These are phyloP conservation scores for Gynandropsis gynandra DNA, from an alignment of 345 rosid species.

Conservation along the genomic window DNA sequence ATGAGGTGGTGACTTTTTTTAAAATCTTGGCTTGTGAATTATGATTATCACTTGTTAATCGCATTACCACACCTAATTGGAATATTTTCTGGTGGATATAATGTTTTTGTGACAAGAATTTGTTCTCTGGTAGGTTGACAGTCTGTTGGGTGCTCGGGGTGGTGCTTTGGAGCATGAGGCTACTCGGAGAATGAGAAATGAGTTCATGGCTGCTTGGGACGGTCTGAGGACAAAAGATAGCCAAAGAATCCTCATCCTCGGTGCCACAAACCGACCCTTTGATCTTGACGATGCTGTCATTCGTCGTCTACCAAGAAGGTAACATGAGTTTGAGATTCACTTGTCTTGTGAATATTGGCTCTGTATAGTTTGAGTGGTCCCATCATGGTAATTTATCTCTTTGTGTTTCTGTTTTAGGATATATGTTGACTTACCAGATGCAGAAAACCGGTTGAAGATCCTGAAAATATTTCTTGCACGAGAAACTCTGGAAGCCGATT, in stretches of 20 bases:
- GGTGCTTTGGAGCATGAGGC: conserved; percentile 94
- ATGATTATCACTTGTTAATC: not conserved
- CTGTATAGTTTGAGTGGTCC: too few species aligned
- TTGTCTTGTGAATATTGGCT: not conserved
- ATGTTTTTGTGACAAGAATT: not conserved
- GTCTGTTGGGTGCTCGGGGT: conserved; percentile 97
- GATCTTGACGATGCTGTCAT: conserved; percentile 99
- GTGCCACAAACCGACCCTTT: conserved; percentile 97
- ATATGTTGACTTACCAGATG: conserved; percentile 94
- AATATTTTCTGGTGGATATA: conserved; percentile 1
- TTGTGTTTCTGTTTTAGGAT: conserved; percentile 42
- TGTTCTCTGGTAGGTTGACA: conserved; percentile 57
- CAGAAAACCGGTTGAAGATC: conserved; percentile 79
- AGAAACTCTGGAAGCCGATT: conserved; percentile 57
- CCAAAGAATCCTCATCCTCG: conserved; percentile 92
- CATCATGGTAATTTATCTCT: conserved; percentile 4
- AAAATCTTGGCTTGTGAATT: not conserved
- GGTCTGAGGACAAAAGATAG: conserved; percentile 93
- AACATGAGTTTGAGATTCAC: conserved; percentile 1
- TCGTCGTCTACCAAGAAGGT: conserved; percentile 97
- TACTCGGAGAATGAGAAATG: conserved; percentile 97
- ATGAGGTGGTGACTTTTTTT: conserved; percentile 55
- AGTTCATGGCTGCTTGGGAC: conserved; percentile 99
- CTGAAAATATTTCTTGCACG: conserved; percentile 62
- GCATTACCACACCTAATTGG: not conserved